These are phyloP conservation scores for Xylaria telfairii DNA, from an alignment of 495 filamentous ascomycete genomes.

Conservation along the genomic window DNA sequence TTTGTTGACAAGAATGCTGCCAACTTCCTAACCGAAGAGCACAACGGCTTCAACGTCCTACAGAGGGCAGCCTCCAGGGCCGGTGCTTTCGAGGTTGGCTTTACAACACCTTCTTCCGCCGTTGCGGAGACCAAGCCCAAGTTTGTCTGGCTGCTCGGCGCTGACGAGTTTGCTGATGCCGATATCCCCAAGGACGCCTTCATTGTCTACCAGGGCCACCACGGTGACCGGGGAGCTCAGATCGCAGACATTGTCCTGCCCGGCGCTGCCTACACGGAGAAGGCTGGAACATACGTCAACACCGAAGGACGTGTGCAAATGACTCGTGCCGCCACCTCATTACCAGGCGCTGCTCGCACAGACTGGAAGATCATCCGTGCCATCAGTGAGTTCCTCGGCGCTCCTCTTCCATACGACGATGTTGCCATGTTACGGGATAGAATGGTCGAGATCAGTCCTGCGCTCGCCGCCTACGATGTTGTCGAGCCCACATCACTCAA, in stretches of 20 bases:
- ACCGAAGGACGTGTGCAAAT: slow-evolving; percentile 96
- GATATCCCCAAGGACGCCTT: slow-evolving; percentile 95
- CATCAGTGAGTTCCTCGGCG: slow-evolving; percentile 86
- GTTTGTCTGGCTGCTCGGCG: slow-evolving; percentile 95
- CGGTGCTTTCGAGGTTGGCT: slow-evolving; percentile 94
- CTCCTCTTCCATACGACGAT: slow-evolving; percentile 88
- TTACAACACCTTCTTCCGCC: slow-evolving; percentile 77
- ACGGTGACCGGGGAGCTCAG: slow-evolving; percentile 91
- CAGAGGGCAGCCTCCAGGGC: slow-evolving; percentile 90
- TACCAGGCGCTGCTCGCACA: slow-evolving; percentile 87
- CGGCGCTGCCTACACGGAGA: slow-evolving; percentile 95
- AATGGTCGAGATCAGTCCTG: slow-evolving; percentile 93
- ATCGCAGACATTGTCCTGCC: slow-evolving; percentile 93
- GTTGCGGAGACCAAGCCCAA: slow-evolving; percentile 86
- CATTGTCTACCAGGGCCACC: slow-evolving; percentile 97
- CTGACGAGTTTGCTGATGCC: slow-evolving; percentile 80
- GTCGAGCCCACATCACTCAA: slow-evolving; percentile 76
- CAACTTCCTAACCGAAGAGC: slow-evolving; percentile 87
- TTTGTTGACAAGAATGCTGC: slow-evolving; percentile 91
- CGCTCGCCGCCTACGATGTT: slow-evolving; percentile 86
- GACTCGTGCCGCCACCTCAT: slow-evolving; percentile 81
- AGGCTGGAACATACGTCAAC: slow-evolving; percentile 95
- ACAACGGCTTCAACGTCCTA: slow-evolving; percentile 97
- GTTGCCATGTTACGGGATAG: slow-evolving; percentile 84
- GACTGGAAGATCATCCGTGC: slow-evolving; percentile 99